These are phyloP conservation scores for Corylus avellana DNA, from an alignment of 306 rosid species.

Conservation along the genomic window DNA sequence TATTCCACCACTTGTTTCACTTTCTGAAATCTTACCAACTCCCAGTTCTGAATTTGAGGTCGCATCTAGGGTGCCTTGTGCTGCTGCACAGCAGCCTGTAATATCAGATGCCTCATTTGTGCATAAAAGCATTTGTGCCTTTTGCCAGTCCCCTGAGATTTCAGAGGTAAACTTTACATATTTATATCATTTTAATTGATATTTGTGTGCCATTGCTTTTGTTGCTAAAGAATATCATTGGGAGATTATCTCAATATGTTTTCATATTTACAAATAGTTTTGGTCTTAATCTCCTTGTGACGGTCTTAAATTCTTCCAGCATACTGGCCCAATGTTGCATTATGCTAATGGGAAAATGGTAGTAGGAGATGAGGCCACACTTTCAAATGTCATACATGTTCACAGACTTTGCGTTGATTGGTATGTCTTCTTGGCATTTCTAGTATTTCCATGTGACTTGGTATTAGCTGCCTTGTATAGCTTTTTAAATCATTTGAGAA, in stretches of 20 bases:
- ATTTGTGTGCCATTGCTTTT: neutral
- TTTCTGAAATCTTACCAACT: slow-evolving; percentile 25
- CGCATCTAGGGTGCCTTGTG: slow-evolving; percentile 27
- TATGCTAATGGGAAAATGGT: slow-evolving; percentile 61
- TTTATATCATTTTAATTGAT: neutral
- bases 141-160: slow-evolving; percentile 74
- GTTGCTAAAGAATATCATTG: neutral
- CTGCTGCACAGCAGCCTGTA: slow-evolving; percentile 19
- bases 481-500: neutral
- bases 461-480: neutral
- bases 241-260: neutral
- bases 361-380: slow-evolving; percentile 54
- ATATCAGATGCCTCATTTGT: slow-evolving; percentile 19
- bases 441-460: neutral
- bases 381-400: slow-evolving; percentile 66
- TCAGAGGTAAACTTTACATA: slow-evolving; percentile 55
- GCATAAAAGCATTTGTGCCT: slow-evolving; percentile 54
- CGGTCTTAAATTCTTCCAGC: slow-evolving; percentile 42
- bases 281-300: slow-evolving; percentile 15
- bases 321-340: slow-evolving; percentile 75
- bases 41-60: slow-evolving; percentile 24
- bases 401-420: slow-evolving; percentile 77
- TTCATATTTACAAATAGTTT: neutral
- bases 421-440: slow-evolving; percentile 40
- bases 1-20: slow-evolving; percentile 23